Base-by-base conservation (phyloP, 2,329 filamentous ascomycete genomes). In the Ophiostoma piceae region DNA sequence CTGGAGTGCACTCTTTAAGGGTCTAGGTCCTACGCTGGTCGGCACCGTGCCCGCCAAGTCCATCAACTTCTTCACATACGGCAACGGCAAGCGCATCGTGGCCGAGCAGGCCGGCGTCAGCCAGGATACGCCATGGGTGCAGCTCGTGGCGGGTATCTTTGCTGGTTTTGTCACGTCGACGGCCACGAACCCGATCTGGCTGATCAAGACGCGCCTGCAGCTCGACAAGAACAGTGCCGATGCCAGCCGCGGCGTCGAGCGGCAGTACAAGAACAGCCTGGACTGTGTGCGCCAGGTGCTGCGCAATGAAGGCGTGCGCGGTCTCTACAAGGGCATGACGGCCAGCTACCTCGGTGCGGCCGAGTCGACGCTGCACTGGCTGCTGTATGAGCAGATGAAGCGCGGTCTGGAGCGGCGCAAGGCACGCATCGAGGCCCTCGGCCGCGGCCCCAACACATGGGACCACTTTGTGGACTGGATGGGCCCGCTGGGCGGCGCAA, bases 41-140 rank as follows among this genome's bases (percentile, higher is more conserved):
- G 94, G 94, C 70, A 93, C 97, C 2, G 90, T 97, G 9, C 94
- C 94, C 1, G 94, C 94, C 22, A 85, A 93, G 72, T 90, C 91
- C 68, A 97, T 97, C 80, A 96, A 96, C 79, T 98, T 98, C 79
- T 97, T 90, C 81, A 89, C 92, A 16, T 97, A 97, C 77, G 92
- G 92, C 67, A 98, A 96, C 77, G 90, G 92, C 74, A 98, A 98
- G 81, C 85, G 90, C 41, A 81, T 96, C 66, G 88, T 96, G 71
- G 89, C 90, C 35, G 85, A 92, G 68, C 85, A 90, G 75, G 88
- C 92, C 77, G 92, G 94, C 79, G 77, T 87, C 74, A 87, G 90
- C 67, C 77, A 90, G 66, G 77, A 88, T 74, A 86, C 87, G 16
- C 85, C 90, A 0, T 90, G 87, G 84, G 88, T 97, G 12, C 92